These are phyloP conservation scores for Neoscytalidium dimidiatum DNA, from an alignment of 2,329 filamentous ascomycete species.

Conservation along the genomic window DNA sequence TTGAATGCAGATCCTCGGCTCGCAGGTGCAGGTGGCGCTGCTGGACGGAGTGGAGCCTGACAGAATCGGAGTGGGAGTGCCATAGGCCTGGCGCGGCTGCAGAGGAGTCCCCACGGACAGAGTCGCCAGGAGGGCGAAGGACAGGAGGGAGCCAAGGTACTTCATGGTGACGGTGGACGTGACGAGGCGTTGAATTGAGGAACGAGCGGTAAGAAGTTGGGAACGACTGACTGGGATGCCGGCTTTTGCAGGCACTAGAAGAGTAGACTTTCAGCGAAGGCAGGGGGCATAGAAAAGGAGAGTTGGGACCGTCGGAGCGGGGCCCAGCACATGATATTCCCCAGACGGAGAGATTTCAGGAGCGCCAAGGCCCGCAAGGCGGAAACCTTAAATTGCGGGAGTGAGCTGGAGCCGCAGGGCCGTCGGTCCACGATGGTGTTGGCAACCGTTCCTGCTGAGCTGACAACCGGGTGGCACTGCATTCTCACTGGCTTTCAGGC, in stretches of 20 bases:
- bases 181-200: neutral
- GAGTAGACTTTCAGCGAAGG: neutral
- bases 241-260: neutral
- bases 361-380: conserved; percentile 10
- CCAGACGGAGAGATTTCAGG: conserved; percentile 13
- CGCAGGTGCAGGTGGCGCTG: conserved; percentile 17
- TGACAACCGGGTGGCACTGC: neutral
- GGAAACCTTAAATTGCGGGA: conserved; percentile 8
- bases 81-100: neutral
- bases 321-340: neutral
- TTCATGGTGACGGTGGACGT: conserved; percentile 10
- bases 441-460: neutral
- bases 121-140: neutral
- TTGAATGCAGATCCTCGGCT: conserved; percentile 14
- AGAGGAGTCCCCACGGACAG: neutral
- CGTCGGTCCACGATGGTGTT: conserved; percentile 1
- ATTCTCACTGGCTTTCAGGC: neutral
- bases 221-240: neutral
- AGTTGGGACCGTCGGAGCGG: neutral
- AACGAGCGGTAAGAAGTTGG: neutral
- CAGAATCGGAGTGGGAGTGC: neutral
- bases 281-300: neutral
- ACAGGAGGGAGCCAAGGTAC: conserved; percentile 1
- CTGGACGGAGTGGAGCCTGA: neutral
- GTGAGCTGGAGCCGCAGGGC: neutral